Evolutionary conservation across 2,329 filamentous ascomycete species (phyloP).

Genomic region (Clonostachys rosea): DNA sequence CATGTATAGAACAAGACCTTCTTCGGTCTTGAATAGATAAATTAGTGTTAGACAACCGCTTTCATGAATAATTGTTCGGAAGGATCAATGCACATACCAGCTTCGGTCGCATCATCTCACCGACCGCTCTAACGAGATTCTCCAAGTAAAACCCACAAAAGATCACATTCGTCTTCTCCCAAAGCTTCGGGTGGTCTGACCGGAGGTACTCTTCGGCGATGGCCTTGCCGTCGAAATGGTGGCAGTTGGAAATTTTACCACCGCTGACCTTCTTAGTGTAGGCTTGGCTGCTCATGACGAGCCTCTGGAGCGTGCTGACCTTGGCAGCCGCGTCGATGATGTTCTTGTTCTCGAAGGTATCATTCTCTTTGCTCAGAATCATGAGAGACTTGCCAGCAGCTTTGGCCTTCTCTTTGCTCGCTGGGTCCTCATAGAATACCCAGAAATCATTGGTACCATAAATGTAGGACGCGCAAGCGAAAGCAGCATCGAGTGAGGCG

Average conservation of each 20-base stretch:
- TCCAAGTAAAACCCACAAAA: not conserved
- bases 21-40: no score
- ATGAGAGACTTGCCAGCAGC: no score
- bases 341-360: constrained; percentile 8
- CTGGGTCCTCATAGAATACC: no score
- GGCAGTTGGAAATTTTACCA: constrained; percentile 34
- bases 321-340: constrained; percentile 7
- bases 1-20: constrained; percentile 25
- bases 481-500: no score
- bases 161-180: not conserved
- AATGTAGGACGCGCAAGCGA: no score
- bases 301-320: constrained; percentile 21
- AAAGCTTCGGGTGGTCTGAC: constrained; percentile 5
- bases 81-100: not conserved
- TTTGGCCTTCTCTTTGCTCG: no score
- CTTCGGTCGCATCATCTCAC: no score
- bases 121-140: no score
- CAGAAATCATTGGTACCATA: no score
- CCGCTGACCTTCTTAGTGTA: constrained; percentile 33
- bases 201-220: constrained; percentile 18
- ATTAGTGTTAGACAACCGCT: no score
- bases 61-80: not conserved
- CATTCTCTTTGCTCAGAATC: constrained; percentile 2
- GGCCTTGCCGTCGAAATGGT: constrained; percentile 45
- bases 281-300: constrained; percentile 41